A percentile compares a stretch with the other conserved stretches of the same genome.
Evolutionary conservation across 2,329 filamentous ascomycete species (phyloP).

Genomic region (Leptographium galeiforme): DNA sequence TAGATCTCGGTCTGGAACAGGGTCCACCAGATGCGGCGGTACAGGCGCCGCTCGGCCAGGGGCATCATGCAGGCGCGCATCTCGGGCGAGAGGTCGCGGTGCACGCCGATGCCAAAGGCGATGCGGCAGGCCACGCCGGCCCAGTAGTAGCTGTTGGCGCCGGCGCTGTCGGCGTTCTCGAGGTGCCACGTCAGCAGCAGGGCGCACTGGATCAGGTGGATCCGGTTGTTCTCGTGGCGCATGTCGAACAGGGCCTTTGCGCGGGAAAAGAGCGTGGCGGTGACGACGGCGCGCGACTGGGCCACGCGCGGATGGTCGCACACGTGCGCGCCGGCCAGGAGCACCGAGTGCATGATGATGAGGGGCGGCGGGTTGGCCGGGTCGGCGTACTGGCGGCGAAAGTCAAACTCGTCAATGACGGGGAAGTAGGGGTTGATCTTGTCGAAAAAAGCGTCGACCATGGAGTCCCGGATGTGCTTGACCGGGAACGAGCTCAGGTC

Average conservation of each 20-base stretch:
- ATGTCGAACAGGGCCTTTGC: constrained; percentile 39
- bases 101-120: constrained; percentile 41
- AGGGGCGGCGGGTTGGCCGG: constrained; percentile 75
- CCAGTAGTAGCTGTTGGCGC: constrained; percentile 39
- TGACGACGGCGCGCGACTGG: constrained; percentile 25
- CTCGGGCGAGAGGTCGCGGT: constrained; percentile 19
- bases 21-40: constrained; percentile 26
- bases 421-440: constrained; percentile 85
- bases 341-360: constrained; percentile 76
- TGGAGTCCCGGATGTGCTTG: too few species aligned
- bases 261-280: constrained; percentile 35
- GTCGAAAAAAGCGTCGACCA: constrained; percentile 38
- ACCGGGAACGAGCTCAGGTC: too few species aligned
- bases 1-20: constrained; percentile 25
- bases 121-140: constrained; percentile 37
- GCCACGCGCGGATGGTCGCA: constrained; percentile 15
- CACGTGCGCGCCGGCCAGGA: constrained; percentile 44
- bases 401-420: constrained; percentile 66
- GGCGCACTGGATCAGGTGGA: constrained; percentile 39
- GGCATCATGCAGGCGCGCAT: constrained; percentile 12
- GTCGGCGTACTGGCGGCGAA: constrained; percentile 66
- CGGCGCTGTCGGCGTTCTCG: constrained; percentile 39
- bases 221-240: constrained; percentile 38
- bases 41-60: constrained; percentile 19
- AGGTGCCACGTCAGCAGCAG: constrained; percentile 42